A percentile compares a stretch with the other conserved stretches of the same genome.
Conservation (phyloP, 2,329 filamentous ascomycete genomes). For the Talaromyces verruculosus region DNA sequence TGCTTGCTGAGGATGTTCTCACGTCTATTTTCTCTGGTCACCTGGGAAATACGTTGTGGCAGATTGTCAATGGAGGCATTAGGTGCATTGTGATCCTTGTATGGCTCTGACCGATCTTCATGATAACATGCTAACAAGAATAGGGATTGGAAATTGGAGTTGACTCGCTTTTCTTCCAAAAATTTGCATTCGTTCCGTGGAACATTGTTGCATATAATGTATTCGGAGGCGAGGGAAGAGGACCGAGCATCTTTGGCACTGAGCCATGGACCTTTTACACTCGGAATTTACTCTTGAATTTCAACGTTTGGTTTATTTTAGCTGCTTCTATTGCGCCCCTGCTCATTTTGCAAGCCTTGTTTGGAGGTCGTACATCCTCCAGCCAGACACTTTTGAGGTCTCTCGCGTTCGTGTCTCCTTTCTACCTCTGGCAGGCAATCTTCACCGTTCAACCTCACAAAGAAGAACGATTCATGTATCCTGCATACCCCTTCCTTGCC, state of each 20-base stretch:
- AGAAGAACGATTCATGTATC: constrained; percentile 98
- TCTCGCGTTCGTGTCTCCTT: constrained; percentile 75
- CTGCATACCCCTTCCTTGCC: constrained; percentile 84
- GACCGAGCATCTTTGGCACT: constrained; percentile 89
- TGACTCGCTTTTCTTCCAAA: constrained; percentile 83
- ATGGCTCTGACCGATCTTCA: constrained; percentile 37
- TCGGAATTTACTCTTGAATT: constrained; percentile 87
- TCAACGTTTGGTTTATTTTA: constrained; percentile 89
- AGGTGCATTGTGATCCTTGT: constrained; percentile 69
- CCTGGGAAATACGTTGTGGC: constrained; percentile 58
- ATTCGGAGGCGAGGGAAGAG: constrained; percentile 72
- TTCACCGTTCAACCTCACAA: constrained; percentile 95
- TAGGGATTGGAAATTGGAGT: constrained; percentile 68
- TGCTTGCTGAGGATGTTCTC: constrained; percentile 73
- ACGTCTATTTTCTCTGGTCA: constrained; percentile 55
- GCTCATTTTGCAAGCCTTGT: constrained; percentile 68
- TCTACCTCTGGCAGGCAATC: constrained; percentile 91
- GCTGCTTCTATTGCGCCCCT: constrained; percentile 74
- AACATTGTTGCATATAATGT: constrained; percentile 97
- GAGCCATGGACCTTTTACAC: constrained; percentile 98
- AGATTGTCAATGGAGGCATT: constrained; percentile 66
- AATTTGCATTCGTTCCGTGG: constrained; percentile 73
- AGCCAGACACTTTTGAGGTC: constrained; percentile 72
- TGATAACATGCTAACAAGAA: constrained; percentile 28
- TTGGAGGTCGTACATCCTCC: constrained; percentile 59